Evolutionary conservation across 495 filamentous ascomycete genomes (phyloP).

Genomic region (Monascus purpureus): DNA sequence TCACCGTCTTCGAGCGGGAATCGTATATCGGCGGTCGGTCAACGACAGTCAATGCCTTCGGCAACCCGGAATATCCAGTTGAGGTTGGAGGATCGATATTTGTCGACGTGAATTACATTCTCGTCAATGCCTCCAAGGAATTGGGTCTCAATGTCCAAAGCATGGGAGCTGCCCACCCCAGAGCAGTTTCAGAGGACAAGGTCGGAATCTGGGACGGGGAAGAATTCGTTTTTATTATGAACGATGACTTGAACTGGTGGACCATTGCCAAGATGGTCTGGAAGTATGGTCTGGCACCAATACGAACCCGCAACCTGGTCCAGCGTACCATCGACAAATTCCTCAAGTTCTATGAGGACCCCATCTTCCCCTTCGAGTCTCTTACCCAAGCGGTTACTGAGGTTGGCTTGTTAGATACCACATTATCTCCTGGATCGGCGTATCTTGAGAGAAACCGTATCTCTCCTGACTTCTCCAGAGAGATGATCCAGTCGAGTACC

Average conservation of each 20-base stretch:
- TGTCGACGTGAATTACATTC: slow-evolving; percentile 70
- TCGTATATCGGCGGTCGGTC: slow-evolving; percentile 74
- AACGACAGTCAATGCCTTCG: slow-evolving; percentile 73
- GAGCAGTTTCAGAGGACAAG: slow-evolving; percentile 20
- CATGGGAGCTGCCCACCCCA: slow-evolving; percentile 17
- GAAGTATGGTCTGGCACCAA: slow-evolving; percentile 72
- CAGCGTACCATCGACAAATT: slow-evolving; percentile 59
- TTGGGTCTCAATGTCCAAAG: slow-evolving; percentile 47
- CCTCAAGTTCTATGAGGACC: slow-evolving; percentile 64
- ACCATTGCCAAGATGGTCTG: slow-evolving; percentile 63
- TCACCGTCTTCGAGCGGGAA: slow-evolving; percentile 80
- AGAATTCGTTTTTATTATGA: slow-evolving; percentile 53
- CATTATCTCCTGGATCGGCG: slow-evolving; percentile 54
- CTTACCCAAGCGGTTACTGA: slow-evolving; percentile 51
- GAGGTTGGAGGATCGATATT: slow-evolving; percentile 93
- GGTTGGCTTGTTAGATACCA: slow-evolving; percentile 49
- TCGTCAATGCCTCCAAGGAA: slow-evolving; percentile 57
- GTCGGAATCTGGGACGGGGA: slow-evolving; percentile 83
- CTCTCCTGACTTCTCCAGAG: slow-evolving; percentile 49
- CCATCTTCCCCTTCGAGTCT: slow-evolving; percentile 70
- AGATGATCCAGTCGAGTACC: slow-evolving; percentile 85
- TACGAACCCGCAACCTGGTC: slow-evolving; percentile 60
- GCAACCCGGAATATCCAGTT: slow-evolving; percentile 52
- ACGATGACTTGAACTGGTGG: slow-evolving; percentile 58
- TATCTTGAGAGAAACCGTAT: slow-evolving; percentile 58